Percentiles rank a stretch among this genome's conserved stretches.
Conservation (phyloP, 495 filamentous ascomycete genomes). For the Monascus purpureus region DNA sequence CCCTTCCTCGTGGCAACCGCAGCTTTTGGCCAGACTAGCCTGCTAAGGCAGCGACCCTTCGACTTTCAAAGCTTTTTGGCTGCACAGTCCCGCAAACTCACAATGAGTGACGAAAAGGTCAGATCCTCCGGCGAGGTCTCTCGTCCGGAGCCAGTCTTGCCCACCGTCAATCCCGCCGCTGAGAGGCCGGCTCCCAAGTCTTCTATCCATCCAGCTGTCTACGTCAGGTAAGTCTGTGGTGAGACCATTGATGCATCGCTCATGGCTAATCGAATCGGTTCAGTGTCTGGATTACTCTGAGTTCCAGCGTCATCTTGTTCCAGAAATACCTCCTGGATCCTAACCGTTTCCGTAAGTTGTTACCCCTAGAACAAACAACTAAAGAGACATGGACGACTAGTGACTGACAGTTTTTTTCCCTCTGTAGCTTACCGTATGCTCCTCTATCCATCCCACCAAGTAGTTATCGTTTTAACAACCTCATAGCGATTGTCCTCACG, state of each 20-base stretch:
- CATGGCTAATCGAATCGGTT: background rate
- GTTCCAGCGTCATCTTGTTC: conserved; percentile 90
- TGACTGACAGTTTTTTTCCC: conserved; percentile 1
- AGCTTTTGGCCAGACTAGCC: conserved; percentile 31
- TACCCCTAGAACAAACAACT: background rate
- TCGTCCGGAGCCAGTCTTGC: conserved; percentile 51
- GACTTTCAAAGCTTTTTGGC: conserved; percentile 36
- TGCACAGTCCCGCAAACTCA: conserved; percentile 29
- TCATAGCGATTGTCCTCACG: conserved; percentile 56
- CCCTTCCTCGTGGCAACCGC: conserved; percentile 32
- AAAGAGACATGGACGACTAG: background rate
- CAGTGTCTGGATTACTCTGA: conserved; percentile 83
- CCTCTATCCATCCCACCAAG: conserved; percentile 1
- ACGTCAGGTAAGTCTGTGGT: conserved; percentile 58
- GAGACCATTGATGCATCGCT: background rate
- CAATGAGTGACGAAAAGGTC: conserved; percentile 61
- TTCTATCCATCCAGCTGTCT: conserved; percentile 69
- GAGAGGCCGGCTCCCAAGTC: conserved; percentile 54
- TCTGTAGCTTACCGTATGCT: conserved; percentile 27
- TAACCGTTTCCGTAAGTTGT: conserved; percentile 63
- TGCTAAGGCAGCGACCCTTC: conserved; percentile 36
- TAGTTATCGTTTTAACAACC: conserved; percentile 7
- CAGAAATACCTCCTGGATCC: conserved; percentile 95
- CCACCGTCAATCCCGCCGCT: conserved; percentile 59
- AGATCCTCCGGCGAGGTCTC: conserved; percentile 63